Evolutionary conservation across 2,329 filamentous ascomycete species (phyloP), one percentile per base, ranked within the genome.

Genomic region (Neoascochyta sp.): DNA sequence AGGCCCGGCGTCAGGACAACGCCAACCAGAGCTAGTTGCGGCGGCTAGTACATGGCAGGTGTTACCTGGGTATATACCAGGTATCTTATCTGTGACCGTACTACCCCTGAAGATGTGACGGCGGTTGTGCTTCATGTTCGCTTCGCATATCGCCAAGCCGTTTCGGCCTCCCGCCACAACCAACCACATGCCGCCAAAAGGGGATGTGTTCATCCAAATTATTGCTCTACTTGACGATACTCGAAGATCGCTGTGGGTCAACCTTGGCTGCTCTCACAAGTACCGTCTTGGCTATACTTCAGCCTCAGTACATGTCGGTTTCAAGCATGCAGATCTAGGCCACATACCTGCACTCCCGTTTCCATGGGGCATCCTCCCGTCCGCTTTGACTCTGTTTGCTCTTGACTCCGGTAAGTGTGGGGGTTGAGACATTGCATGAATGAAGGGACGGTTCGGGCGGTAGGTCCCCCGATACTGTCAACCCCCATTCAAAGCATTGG

Each of bases 401-500:
- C 24, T 32, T 19, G 28, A 30, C 28, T 9, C 24, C 38, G 44
- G 49, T 40, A 36, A 30, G 29, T 36, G 21, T 32, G 29, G 34
- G 20, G n/a, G 29, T 45, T 45, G 36, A 53, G 52, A 54, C 50
- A 36, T 32, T 42, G 31, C 36, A 28, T 46, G 47, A 54, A 39
- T 27, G 47, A 52, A 37, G 33, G 29, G 29, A 32, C 27, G 30
- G 40, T 27, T 32, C 30, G 29, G 29, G 42, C 43, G 39, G 41
- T 31, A 40, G 37, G 36, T 19, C 29, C 20, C 31, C 26, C 40
- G 39, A 36, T 33, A 34, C 36, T 39, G 43, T 36, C 45, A 41
- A 31, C 29, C 37, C 27, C 31, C 42, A 48, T 50, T 47, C 46
- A 61, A 52, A 61, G 50, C 24, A 44, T 52, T 53, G 43, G 46